Base-by-base conservation (phyloP, 2,329 filamentous ascomycete genomes). In the Canariomyces notabilis region DNA sequence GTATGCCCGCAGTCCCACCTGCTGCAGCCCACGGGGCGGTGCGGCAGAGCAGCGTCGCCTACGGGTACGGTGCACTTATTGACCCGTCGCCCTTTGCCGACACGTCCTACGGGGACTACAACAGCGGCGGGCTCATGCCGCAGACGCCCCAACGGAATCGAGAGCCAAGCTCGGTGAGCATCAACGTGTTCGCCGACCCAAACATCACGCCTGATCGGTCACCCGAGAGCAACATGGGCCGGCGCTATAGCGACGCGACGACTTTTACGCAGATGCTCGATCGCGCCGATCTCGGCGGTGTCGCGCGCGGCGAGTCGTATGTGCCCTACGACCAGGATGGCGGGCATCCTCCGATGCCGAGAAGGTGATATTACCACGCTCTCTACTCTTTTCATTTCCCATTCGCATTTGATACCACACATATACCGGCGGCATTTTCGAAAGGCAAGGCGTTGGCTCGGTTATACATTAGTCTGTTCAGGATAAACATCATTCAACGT, bases 251-350 rank as follows among this genome's bases (percentile, higher is more conserved):
- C 23, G 63, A 66, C 29, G 57, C 63, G 52, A 76, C 77, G 1
- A 76, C 72, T 0, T 77, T 79, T 51, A 71, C 72, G n/a, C 70
- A 73, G 53, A 67, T 80, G 58, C 73, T 79, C 70, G 67, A 74
- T 44, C 63, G 69, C 49, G 73, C 71, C 2, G 66, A 68, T 16
- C 60, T 75, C 18, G 67, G 69, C 14, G 61, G 62, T 8, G 65
- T 74, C 37, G 67, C 61, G 46, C 63, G 60, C 48, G 73, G 68
- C 5, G 63, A 65, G 54, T 62, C 66, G 4, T 76, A 67, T 50
- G 67, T 75, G 32, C 70, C 70, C 2, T 45, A 51, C 14, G 15
- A 37, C 32, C 44, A 35, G 18, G 26, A 23, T 8, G 20, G 31
- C n/a, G 42, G 19, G 37, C 37, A 42, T 34, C 16, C 42, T 16